These are phyloP conservation scores for Fraxinus cuspidata DNA, from an alignment of 257 asterid species.

Conservation along the genomic window DNA sequence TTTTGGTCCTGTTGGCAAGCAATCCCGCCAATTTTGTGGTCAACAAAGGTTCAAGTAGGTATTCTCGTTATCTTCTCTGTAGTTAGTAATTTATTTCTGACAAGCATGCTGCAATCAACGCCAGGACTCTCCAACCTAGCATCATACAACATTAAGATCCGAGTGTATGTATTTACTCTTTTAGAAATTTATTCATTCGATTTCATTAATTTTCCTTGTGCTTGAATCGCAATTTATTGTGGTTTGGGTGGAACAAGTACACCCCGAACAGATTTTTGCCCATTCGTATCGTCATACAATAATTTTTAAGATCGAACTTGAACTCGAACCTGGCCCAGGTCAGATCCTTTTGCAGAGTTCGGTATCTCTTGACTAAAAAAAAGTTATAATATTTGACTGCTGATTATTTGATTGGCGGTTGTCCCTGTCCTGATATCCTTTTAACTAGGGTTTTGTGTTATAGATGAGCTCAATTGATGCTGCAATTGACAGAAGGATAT, in stretches of 20 bases:
- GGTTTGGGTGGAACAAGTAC: constrained; percentile 50
- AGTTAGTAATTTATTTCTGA: constrained; percentile 53
- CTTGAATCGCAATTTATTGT: constrained; percentile 50
- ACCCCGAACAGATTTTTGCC: constrained; percentile 61
- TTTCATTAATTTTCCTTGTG: constrained; percentile 33
- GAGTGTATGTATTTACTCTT: constrained; percentile 54
- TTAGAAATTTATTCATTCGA: constrained; percentile 33
- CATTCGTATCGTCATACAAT: constrained; percentile 55
- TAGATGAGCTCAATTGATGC: constrained; percentile 99
- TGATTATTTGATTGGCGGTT: constrained; percentile 30
- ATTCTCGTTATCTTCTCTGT: constrained; percentile 48
- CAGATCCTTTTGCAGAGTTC: constrained; percentile 70
- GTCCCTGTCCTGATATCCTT: constrained; percentile 34
- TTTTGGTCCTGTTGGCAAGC: constrained; percentile 87
- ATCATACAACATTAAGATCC: constrained; percentile 50
- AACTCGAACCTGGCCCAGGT: constrained; percentile 87
- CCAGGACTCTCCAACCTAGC: constrained; percentile 54
- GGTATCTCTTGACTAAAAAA: constrained; percentile 44
- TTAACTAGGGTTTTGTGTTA: constrained; percentile 31
- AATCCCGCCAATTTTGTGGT: constrained; percentile 70
- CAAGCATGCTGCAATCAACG: constrained; percentile 50
- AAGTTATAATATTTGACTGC: constrained; percentile 37
- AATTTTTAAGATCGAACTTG: constrained; percentile 66
- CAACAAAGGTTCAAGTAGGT: constrained; percentile 91
- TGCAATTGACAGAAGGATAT: constrained; percentile 91